Base-by-base conservation (phyloP, 192 early-diverging fungal genomes). In the Kappamyces sp. region DNA sequence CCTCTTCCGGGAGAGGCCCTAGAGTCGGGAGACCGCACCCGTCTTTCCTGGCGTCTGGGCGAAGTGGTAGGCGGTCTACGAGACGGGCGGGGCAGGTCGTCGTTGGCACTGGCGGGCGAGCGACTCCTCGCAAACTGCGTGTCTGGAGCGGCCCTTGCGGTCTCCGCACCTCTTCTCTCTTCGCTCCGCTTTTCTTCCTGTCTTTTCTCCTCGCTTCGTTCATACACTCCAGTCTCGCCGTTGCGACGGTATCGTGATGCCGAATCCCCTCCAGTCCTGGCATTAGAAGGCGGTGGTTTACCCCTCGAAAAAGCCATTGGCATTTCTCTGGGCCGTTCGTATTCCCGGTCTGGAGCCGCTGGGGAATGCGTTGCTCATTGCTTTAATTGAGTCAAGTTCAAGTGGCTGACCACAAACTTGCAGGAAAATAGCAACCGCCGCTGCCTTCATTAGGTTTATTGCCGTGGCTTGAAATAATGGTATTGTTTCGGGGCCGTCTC, bases 141-240 rank as follows among this genome's bases (percentile, higher is more conserved):
- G 7, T 43, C 42, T 43, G 42, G 42, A 43, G n/a, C n/a, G n/a
- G 42, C 42, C n/a, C n/a, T n/a, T 43, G 42, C 42, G 8, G 59
- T 50, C 51, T 60, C 41, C 30, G 47, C 58, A 53, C 53, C 60
- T 61, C 49, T 64, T 37, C 40, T 34, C n/a, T 47, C 35, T 51
- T 54, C 62, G 14, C 37, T 54, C 45, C 22, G 30, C 35, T 59
- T 57, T n/a, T 47, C 58, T 37, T 60, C 62, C 5, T 14, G 15
- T 5, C 45, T 32, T 37, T 62, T 62, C 38, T 38, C 40, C 22
- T 59, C 49, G 34, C 49, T 54, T 53, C 42, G 42, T 33, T 55
- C 53, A 29, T 55, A 55, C 5, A 55, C 53, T 5, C 53, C 53
- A 39, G 53, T 55, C 22, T 55, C 53, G 12, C 39, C 12, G 40